A percentile compares a stretch with the other conserved stretches of the same genome.
Evolutionary conservation across 371 early-diverging fungal genomes (phyloP).

Genomic region (Actinomortierella wolfii): DNA sequence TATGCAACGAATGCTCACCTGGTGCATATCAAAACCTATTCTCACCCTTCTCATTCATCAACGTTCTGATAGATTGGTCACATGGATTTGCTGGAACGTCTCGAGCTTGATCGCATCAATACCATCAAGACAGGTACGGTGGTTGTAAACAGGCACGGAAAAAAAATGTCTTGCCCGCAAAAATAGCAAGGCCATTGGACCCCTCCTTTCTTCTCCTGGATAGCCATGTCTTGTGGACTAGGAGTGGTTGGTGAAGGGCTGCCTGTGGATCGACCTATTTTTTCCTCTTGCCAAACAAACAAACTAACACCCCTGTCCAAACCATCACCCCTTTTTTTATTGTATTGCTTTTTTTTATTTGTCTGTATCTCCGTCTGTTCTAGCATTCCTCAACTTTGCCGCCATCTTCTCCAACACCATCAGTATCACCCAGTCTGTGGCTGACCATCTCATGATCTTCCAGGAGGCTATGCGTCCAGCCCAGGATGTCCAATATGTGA

Average conservation of each 20-base stretch:
- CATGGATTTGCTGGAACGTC: conserved; percentile 61
- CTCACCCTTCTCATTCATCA: background rate
- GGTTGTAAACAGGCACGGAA: no score
- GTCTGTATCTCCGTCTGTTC: background rate
- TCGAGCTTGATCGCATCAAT: conserved; percentile 59
- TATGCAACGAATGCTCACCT: background rate
- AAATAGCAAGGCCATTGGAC: background rate
- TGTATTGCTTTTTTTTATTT: background rate
- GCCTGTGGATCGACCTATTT: background rate
- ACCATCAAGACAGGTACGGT: conserved; percentile 55
- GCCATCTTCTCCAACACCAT: conserved; percentile 61
- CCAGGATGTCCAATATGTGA: conserved; percentile 75
- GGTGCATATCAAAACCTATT: background rate
- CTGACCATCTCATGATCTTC: conserved; percentile 70
- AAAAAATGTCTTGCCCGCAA: no score
- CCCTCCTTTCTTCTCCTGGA: background rate
- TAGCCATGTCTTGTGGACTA: no score
- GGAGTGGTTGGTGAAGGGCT: no score
- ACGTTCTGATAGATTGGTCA: conserved; percentile 55
- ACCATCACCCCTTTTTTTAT: background rate
- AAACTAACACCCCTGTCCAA: background rate
- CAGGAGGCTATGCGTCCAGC: conserved; percentile 77
- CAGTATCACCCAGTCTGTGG: conserved; percentile 60
- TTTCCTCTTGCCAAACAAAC: no score
- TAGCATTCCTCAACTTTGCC: conserved; percentile 65